Percentiles rank a stretch among this genome's conserved stretches.
Conservation (phyloP, 2,329 filamentous ascomycete species). For the Colletotrichum simmondsii region DNA sequence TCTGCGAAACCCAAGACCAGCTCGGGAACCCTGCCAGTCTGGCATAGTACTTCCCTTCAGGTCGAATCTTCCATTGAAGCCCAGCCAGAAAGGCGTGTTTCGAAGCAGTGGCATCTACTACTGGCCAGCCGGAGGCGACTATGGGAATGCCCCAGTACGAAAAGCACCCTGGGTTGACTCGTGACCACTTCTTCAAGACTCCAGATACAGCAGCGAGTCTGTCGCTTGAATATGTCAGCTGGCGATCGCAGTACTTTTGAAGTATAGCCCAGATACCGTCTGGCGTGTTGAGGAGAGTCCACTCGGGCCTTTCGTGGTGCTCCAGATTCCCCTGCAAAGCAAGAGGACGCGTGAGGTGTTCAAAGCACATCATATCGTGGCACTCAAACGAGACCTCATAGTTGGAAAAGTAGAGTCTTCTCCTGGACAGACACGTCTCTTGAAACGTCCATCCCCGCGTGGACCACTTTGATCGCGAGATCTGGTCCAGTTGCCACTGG, state of each 20-base stretch:
- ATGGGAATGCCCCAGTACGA: conserved; percentile 12
- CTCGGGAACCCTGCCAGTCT: neutral
- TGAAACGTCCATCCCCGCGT: conserved; percentile 53
- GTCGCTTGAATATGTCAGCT: neutral
- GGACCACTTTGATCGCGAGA: conserved; percentile 50
- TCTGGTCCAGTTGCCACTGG: neutral
- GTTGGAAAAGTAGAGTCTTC: conserved; percentile 50
- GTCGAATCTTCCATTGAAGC: neutral
- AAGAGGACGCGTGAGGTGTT: conserved; percentile 34
- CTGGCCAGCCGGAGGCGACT: neutral
- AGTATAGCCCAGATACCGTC: conserved; percentile 11
- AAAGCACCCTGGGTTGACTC: neutral
- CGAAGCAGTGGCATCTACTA: neutral
- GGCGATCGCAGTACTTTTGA: neutral
- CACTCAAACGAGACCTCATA: conserved; percentile 54
- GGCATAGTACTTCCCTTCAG: neutral
- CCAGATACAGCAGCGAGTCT: conserved; percentile 1
- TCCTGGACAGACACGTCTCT: conserved; percentile 48
- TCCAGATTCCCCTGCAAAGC: neutral
- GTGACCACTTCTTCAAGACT: neutral
- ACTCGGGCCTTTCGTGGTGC: conserved; percentile 4
- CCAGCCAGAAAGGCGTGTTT: conserved; percentile 6
- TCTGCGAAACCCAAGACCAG: conserved; percentile 10
- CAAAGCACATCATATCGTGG: conserved; percentile 50
- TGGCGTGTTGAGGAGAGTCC: conserved; percentile 5